Evolutionary conservation across 202 grass and related monocot genomes (phyloP), one percentile per base, ranked within the genome.

Genomic region (Panicum hallii): DNA sequence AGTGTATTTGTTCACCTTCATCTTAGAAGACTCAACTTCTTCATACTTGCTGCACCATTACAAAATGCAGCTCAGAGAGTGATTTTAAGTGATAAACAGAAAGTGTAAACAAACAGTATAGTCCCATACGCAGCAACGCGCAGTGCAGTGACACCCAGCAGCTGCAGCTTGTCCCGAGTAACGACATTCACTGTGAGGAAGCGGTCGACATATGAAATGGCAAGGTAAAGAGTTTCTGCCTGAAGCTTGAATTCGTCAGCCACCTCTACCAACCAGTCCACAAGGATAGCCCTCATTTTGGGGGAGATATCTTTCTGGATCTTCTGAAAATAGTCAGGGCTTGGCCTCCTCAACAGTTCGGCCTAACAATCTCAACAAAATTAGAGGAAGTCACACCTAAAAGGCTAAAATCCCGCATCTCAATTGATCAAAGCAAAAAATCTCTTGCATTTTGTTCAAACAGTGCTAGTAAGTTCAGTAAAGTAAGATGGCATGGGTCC

Each of bases 261-360:
- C 11, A 93, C 85, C n/a, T 82, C 81, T 34, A 79, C 84, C 72
- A 93, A 26, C 91, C 91, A 93, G 70, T 93, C 73, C 62, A 93
- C 82, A 22, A 93, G 77, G 38, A 85, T 22, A 28, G 66, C 84
- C 22, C 91, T 77, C 88, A 90, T 90, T 15, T 45, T 78, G 10
- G 72, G 41, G 5, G 17, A 85, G 42, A 93, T 63, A 70, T 82
- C 61, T 45, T 82, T 84, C 82, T 92, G 91, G 36, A 92, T 62
- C 34, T 63, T 47, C 67, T 46, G 45, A 61, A 90, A 70, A 67
- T 87, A 85, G 23, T 90, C 74, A 45, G 15, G 63, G 10, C 45
- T 47, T 10, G 88, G 88, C 68, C 82, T 90, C 85, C 82, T 93
- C 60, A 26, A 82, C 23, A 42, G 57, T 58, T 90, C 50, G 14